Evolutionary conservation across 768 basidiomycete species (phyloP).

Genomic region (Podaxis sp.): DNA sequence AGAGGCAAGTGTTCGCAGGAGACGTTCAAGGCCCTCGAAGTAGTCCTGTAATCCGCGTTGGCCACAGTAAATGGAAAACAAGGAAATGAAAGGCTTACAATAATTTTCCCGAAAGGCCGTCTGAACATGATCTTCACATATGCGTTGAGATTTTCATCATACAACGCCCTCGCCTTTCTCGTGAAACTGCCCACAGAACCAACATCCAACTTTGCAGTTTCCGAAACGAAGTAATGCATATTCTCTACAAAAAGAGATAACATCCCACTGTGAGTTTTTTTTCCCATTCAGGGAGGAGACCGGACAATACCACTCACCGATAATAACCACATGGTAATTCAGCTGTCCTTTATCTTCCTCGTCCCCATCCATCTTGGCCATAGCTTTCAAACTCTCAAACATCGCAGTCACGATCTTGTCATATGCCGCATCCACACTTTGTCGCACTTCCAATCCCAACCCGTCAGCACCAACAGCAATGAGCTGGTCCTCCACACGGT

Average conservation of each 20-base stretch:
- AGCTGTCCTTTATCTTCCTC: slow-evolving; percentile 96
- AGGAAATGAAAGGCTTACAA: slow-evolving; percentile 50
- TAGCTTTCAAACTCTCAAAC: slow-evolving; percentile 91
- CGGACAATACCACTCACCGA: slow-evolving; percentile 57
- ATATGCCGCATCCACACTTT: slow-evolving; percentile 77
- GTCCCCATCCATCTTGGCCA: slow-evolving; percentile 93
- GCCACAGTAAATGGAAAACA: background rate
- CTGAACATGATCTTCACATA: slow-evolving; percentile 89
- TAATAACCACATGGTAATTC: slow-evolving; percentile 93
- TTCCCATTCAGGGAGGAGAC: background rate
- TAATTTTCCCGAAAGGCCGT: slow-evolving; percentile 82
- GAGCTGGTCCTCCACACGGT: slow-evolving; percentile 82
- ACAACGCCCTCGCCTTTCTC: slow-evolving; percentile 75
- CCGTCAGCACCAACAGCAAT: slow-evolving; percentile 58
- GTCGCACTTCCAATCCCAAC: slow-evolving; percentile 74
- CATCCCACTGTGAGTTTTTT: background rate
- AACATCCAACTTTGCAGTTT: slow-evolving; percentile 71
- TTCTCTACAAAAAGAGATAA: slow-evolving; percentile 61
- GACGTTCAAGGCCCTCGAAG: slow-evolving; percentile 90
- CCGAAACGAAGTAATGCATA: slow-evolving; percentile 91
- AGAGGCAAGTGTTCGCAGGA: slow-evolving; percentile 58
- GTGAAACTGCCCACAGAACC: slow-evolving; percentile 62
- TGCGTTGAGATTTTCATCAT: slow-evolving; percentile 84
- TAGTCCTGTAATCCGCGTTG: slow-evolving; percentile 64
- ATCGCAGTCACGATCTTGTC: slow-evolving; percentile 87